Percentiles rank a stretch among this genome's conserved stretches.
phyloP scores from a whole-genome alignment of 2,329 filamentous ascomycete genomes.

The Ceratocystis cacaofunesta region DNA sequence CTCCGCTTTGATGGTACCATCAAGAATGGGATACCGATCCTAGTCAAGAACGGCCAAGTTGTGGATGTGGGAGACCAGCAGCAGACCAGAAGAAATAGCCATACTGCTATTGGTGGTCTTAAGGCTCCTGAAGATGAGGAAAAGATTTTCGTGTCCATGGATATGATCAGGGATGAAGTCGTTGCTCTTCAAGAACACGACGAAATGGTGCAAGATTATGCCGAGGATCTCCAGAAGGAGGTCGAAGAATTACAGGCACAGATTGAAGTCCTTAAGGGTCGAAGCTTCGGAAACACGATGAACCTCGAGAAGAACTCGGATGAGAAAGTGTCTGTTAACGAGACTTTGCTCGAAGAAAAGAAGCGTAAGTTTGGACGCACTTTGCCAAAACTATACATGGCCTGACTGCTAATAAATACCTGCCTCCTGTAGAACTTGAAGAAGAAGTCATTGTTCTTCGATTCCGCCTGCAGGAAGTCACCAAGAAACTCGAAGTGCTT shows the following conservation, averaged over 20 bases:
- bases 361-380: slow-evolving; percentile 32
- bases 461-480: slow-evolving; percentile 45
- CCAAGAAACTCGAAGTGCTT: slow-evolving; percentile 45
- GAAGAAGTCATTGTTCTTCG: slow-evolving; percentile 45
- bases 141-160: slow-evolving; percentile 44
- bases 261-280: slow-evolving; percentile 30
- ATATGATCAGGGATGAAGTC: slow-evolving; percentile 46
- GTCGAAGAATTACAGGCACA: slow-evolving; percentile 36
- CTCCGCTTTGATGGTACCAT: slow-evolving; percentile 36
- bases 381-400: neutral
- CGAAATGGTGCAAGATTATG: slow-evolving; percentile 39
- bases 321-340: slow-evolving; percentile 15
- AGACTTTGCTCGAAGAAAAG: slow-evolving; percentile 37
- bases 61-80: slow-evolving; percentile 29
- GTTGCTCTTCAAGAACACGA: slow-evolving; percentile 41
- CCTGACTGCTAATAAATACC: neutral
- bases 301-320: slow-evolving; percentile 17
- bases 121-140: slow-evolving; percentile 39
- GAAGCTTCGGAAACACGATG: slow-evolving; percentile 27
- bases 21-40: slow-evolving; percentile 39
- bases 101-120: slow-evolving; percentile 37
- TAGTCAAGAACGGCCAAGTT: slow-evolving; percentile 39
- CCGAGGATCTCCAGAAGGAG: slow-evolving; percentile 37
- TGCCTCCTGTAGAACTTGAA: slow-evolving; percentile 34
- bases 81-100: slow-evolving; percentile 24